These are phyloP conservation scores for Uncinocarpus reesii DNA, from an alignment of 2,329 filamentous ascomycete species.

Conservation along the genomic window DNA sequence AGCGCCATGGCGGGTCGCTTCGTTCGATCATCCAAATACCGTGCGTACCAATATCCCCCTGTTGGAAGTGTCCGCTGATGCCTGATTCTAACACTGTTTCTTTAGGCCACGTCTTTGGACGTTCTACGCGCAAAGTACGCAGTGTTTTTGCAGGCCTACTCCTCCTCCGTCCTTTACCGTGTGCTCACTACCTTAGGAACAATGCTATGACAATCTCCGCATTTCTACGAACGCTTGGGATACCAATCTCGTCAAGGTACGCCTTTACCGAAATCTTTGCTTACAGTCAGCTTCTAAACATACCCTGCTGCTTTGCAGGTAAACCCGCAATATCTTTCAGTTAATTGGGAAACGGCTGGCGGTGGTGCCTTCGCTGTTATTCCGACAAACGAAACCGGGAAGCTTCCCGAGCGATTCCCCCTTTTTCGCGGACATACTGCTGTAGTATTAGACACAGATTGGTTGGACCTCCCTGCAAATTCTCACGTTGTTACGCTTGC, in stretches of 20 bases:
- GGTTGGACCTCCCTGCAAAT: slow-evolving; percentile 46
- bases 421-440: slow-evolving; percentile 94
- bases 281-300: not conserved
- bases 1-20: slow-evolving; percentile 57
- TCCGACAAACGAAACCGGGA: slow-evolving; percentile 77
- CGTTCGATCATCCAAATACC: slow-evolving; percentile 64
- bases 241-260: slow-evolving; percentile 92
- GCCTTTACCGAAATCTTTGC: slow-evolving; percentile 17
- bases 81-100: not conserved
- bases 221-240: slow-evolving; percentile 99
- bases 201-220: slow-evolving; percentile 96
- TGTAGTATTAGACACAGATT: slow-evolving; percentile 93
- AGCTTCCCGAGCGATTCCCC: slow-evolving; percentile 83
- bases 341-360: slow-evolving; percentile 97
- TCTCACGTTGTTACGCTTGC: not conserved
- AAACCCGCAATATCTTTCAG: slow-evolving; percentile 89
- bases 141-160: slow-evolving; percentile 12
- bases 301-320: slow-evolving; percentile 46
- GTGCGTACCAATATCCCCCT: slow-evolving; percentile 37
- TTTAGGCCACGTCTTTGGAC: slow-evolving; percentile 94
- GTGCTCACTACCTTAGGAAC: slow-evolving; percentile 48
- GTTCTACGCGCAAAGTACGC: slow-evolving; percentile 72
- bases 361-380: slow-evolving; percentile 96
- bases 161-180: not conserved
- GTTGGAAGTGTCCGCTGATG: not conserved